Evolutionary conservation across 108 stramenopile genomes (phyloP).

Genomic region (Schizochytrium sp.): DNA sequence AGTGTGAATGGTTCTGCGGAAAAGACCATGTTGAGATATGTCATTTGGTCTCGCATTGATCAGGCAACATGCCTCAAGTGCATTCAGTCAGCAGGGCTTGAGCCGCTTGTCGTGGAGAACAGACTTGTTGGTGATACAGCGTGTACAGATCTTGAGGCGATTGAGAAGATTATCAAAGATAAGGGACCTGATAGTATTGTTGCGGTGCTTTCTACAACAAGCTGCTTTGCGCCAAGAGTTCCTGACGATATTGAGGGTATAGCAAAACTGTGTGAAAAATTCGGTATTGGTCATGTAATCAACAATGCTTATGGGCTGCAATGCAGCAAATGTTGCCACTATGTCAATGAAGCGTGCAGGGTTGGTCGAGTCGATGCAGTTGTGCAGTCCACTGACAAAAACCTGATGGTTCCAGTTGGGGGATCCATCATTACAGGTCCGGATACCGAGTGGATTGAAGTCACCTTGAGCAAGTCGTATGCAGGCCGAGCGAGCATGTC

Average conservation of each 20-base stretch:
- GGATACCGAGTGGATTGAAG: constrained; percentile 77
- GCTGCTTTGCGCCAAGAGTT: constrained; percentile 96
- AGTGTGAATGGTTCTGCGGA: background rate
- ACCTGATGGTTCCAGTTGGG: constrained; percentile 97
- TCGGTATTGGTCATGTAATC: constrained; percentile 87
- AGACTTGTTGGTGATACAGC: constrained; percentile 81
- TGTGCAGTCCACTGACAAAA: constrained; percentile 97
- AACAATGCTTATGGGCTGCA: constrained; percentile 99
- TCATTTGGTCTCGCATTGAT: constrained; percentile 87
- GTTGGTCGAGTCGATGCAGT: constrained; percentile 89
- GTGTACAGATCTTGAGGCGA: constrained; percentile 87
- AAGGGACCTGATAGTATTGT: constrained; percentile 77
- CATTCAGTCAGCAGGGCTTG: constrained; percentile 87
- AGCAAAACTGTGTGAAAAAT: constrained; percentile 82
- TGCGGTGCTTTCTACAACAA: constrained; percentile 92
- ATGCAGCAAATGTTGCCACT: constrained; percentile 74
- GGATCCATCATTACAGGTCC: constrained; percentile 91
- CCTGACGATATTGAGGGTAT: constrained; percentile 91
- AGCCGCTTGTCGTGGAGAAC: constrained; percentile 84
- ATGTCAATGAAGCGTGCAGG: constrained; percentile 65
- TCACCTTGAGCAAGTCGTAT: constrained; percentile 87
- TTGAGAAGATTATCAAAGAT: constrained; percentile 77
- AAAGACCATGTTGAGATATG: constrained; percentile 49
- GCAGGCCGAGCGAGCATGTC: constrained; percentile 94
- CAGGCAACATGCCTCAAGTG: constrained; percentile 99